phyloP scores from a whole-genome alignment of 129 eudicot genomes.

The Tagetes patula region DNA sequence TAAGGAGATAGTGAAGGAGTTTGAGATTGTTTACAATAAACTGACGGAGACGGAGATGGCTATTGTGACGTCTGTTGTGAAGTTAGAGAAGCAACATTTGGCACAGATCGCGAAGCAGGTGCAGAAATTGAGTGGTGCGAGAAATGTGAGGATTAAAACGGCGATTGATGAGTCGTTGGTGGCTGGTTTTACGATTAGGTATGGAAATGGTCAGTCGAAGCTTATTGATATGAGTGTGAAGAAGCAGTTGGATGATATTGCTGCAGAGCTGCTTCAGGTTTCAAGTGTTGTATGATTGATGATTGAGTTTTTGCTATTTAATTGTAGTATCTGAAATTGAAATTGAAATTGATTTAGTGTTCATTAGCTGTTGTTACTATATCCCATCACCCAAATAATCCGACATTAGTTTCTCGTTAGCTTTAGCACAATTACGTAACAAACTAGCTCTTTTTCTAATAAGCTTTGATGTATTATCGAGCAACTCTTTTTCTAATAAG shows the following conservation, averaged over 20 bases:
- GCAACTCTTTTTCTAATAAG: no score
- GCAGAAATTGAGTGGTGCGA: constrained; percentile 62
- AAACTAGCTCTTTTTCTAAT: no score
- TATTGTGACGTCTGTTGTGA: constrained; percentile 70
- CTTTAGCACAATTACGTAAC: no score
- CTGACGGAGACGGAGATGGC: constrained; percentile 69
- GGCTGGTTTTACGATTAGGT: constrained; percentile 72
- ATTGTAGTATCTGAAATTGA: no score
- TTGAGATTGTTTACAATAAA: constrained; percentile 54
- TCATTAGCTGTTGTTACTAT: no score
- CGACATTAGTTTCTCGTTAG: no score
- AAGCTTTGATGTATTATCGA: no score
- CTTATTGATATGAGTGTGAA: constrained; percentile 83
- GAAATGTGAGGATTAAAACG: constrained; percentile 71
- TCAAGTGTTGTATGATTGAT: not conserved
- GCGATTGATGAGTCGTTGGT: constrained; percentile 60
- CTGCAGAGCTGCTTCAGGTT: constrained; percentile 42
- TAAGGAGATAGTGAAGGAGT: constrained; percentile 58
- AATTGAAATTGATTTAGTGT: no score
- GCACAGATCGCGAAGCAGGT: constrained; percentile 81
- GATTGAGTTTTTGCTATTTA: no score
- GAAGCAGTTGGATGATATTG: constrained; percentile 77
- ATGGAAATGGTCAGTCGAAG: constrained; percentile 60
- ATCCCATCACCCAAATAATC: no score
- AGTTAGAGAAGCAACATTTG: constrained; percentile 59